A percentile compares a stretch with the other conserved stretches of the same genome.
Evolutionary conservation across 2,329 filamentous ascomycete genomes (phyloP).

Genomic region (Zalaria sp.): DNA sequence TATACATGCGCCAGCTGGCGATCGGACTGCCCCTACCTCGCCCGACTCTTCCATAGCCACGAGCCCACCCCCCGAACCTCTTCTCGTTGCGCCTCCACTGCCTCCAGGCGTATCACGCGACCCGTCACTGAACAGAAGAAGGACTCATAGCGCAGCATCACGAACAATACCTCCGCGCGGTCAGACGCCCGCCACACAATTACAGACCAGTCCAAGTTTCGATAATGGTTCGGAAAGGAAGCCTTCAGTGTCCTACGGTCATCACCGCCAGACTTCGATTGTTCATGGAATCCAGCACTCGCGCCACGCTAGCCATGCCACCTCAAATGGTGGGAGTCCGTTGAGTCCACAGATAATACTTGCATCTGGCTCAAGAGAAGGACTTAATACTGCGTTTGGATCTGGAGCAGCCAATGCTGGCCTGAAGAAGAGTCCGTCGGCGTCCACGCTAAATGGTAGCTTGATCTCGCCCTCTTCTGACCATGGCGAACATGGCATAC

Average conservation of each 20-base stretch:
- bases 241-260: conserved; percentile 52
- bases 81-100: conserved; percentile 15
- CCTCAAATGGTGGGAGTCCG: conserved; percentile 62
- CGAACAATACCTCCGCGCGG: conserved; percentile 29
- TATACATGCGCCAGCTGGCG: neutral
- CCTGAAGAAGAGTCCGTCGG: conserved; percentile 7
- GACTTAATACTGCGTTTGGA: neutral
- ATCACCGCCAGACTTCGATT: conserved; percentile 93
- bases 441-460: conserved; percentile 4
- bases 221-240: conserved; percentile 33
- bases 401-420: neutral
- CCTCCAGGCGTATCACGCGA: conserved; percentile 7
- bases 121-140: conserved; percentile 28
- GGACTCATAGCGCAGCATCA: conserved; percentile 27
- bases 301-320: conserved; percentile 74
- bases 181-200: conserved; percentile 27
- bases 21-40: neutral
- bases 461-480: neutral
- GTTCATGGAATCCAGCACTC: conserved; percentile 91
- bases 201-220: conserved; percentile 21
- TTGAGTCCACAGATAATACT: conserved; percentile 78
- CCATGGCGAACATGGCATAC: conserved; percentile 8
- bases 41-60: neutral
- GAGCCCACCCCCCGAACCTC: conserved; percentile 18
- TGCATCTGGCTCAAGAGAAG: conserved; percentile 9